Percentiles rank a stretch among this genome's conserved stretches.
Evolutionary conservation across 1,284 basidiomycete species (phyloP).

Genomic region (Irpex lacteus): DNA sequence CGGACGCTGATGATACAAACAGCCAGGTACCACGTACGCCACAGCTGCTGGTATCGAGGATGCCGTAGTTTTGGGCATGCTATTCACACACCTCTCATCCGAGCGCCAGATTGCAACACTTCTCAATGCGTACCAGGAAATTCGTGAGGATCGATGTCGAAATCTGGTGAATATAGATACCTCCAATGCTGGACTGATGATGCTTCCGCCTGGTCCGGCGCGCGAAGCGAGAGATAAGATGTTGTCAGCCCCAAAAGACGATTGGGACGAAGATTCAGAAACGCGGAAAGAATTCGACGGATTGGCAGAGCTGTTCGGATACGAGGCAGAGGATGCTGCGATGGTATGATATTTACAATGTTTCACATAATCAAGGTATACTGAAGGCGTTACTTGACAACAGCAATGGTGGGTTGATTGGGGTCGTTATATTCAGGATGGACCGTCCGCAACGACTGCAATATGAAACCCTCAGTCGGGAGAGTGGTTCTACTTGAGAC

Average conservation of each 20-base stretch:
- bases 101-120: constrained; percentile 18
- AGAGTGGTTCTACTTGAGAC: too few relatives aligned
- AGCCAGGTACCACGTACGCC: constrained; percentile 22
- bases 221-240: constrained; percentile 1
- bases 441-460: neutral
- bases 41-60: constrained; percentile 26
- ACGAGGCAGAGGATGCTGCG: constrained; percentile 17
- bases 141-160: constrained; percentile 17
- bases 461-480: too few relatives aligned
- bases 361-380: neutral
- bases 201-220: constrained; percentile 15
- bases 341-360: neutral
- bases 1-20: neutral
- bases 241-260: constrained; percentile 6
- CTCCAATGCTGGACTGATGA: constrained; percentile 8
- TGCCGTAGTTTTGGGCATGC: constrained; percentile 24
- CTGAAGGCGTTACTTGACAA: neutral
- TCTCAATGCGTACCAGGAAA: constrained; percentile 23
- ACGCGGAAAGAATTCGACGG: constrained; percentile 12
- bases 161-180: constrained; percentile 12
- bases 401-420: neutral
- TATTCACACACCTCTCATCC: constrained; percentile 22
- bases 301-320: constrained; percentile 15
- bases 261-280: constrained; percentile 14
- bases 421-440: neutral